A percentile compares a stretch with the other conserved stretches of the same genome.
Evolutionary conservation across 106 monocot species (phyloP).

Genomic region (Dendrobium chrysotoxum): DNA sequence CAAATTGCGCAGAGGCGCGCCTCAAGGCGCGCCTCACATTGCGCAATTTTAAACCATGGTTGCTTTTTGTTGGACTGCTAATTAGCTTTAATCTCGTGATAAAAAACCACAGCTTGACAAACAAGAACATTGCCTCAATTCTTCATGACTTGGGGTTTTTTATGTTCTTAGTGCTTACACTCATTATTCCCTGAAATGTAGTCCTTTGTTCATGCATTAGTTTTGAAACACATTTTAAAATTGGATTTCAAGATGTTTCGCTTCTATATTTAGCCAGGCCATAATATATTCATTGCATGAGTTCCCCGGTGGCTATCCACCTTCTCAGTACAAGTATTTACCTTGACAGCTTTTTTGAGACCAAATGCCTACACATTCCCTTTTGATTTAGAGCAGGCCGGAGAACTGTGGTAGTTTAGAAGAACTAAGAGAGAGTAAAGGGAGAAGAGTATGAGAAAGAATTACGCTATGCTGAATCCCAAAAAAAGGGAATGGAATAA

Average conservation of each 20-base stretch:
- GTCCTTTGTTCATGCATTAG: not conserved
- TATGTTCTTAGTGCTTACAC: not conserved
- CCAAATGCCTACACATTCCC: not conserved
- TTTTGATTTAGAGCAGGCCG: not conserved
- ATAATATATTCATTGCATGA: not conserved
- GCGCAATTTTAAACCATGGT: too few species aligned
- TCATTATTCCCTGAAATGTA: not conserved
- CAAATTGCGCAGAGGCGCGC: too few species aligned
- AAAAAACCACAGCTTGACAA: not conserved
- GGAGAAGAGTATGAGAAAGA: not conserved
- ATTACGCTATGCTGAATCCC: not conserved
- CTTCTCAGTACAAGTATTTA: not conserved
- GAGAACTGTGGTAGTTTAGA: not conserved
- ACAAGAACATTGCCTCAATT: not conserved
- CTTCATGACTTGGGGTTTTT: not conserved
- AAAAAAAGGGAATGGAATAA: not conserved
- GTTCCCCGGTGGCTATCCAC: not conserved
- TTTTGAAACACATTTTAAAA: not conserved
- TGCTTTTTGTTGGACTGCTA: not conserved
- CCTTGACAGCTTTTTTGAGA: not conserved
- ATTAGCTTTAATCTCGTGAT: not conserved
- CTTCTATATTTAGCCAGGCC: not conserved
- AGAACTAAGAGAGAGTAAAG: not conserved
- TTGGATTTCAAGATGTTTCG: not conserved
- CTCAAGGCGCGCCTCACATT: too few species aligned